phyloP scores from a whole-genome alignment of 805 yeast species.

The Hanseniaspora hatyaiensis region DNA sequence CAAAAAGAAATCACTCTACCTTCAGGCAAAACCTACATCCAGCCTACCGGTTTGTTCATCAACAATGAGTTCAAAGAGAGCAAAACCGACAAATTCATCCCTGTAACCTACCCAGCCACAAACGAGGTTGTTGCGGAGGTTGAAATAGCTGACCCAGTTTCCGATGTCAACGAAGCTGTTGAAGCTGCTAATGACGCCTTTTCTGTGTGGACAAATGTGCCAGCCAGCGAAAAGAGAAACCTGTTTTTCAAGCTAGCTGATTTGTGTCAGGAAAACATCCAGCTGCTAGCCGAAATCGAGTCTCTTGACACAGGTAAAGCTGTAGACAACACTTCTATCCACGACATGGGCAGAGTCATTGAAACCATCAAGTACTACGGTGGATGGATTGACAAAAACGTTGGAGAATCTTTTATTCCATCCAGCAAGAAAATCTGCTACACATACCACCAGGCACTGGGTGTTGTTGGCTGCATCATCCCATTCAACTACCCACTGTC shows the following conservation, averaged over 20 bases:
- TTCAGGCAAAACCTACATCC: conserved; percentile 53
- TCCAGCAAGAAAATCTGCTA: conserved; percentile 42
- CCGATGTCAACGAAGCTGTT: conserved; percentile 40
- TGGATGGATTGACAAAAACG: conserved; percentile 76
- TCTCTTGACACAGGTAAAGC: conserved; percentile 79
- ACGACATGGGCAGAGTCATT: conserved; percentile 57
- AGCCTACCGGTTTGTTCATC: conserved; percentile 69
- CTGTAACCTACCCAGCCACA: conserved; percentile 24
- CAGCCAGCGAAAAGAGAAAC: conserved; percentile 15
- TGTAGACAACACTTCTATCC: conserved; percentile 42
- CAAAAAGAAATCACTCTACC: conserved; percentile 41
- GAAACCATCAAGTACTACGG: conserved; percentile 65
- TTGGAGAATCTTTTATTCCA: conserved; percentile 34
- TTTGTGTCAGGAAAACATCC: conserved; percentile 53
- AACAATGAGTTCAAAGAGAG: conserved; percentile 59
- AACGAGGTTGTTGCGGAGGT: conserved; percentile 14
- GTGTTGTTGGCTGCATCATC: conserved; percentile 57
- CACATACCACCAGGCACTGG: conserved; percentile 56
- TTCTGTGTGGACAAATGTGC: conserved; percentile 16
- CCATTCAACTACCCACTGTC: conserved; percentile 65
- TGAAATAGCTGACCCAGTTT: conserved; percentile 13
- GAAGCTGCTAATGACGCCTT: conserved; percentile 37
- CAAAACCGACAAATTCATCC: conserved; percentile 34
- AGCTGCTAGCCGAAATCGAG: conserved; percentile 61
- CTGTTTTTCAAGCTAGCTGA: conserved; percentile 48